Conservation (phyloP, 2,329 filamentous ascomycete species). For the Calonectria hawksworthii region DNA sequence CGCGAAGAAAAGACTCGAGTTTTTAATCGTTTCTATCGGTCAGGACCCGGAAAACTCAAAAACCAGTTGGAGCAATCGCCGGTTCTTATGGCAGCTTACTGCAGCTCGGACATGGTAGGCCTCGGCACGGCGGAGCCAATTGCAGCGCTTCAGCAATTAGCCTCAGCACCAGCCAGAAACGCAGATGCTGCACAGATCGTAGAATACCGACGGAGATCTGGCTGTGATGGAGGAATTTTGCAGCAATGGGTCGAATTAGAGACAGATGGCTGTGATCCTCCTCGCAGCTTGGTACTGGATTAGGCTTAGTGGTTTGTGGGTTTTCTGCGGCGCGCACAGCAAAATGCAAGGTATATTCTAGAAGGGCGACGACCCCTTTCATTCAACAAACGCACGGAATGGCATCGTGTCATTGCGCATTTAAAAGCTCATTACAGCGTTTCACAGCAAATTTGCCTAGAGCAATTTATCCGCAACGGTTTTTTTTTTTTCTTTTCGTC, state of each 20-base stretch:
- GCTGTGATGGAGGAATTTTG: not conserved
- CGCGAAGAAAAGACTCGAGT: not conserved
- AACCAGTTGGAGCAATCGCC: not conserved
- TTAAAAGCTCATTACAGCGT: not conserved
- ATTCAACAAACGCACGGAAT: not conserved
- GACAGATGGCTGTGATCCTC: not conserved
- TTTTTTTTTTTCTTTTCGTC: too few species aligned
- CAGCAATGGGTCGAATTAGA: not conserved
- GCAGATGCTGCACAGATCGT: not conserved
- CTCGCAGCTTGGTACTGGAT: not conserved
- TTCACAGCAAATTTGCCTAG: too few species aligned
- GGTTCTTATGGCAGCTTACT: not conserved
- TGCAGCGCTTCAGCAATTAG: not conserved
- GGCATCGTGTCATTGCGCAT: not conserved
- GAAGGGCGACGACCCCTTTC: not conserved
- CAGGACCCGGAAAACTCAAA: not conserved
- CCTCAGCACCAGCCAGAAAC: not conserved
- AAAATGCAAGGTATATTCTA: not conserved
- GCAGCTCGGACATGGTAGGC: not conserved
- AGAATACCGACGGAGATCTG: not conserved
- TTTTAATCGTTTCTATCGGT: not conserved
- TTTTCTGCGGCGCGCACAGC: not conserved
- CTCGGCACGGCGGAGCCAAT: not conserved
- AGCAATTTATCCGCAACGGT: not conserved
- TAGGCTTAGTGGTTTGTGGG: not conserved